Base-by-base conservation (phyloP, 139 green algal genomes). In the Coccomyxa sp. region DNA sequence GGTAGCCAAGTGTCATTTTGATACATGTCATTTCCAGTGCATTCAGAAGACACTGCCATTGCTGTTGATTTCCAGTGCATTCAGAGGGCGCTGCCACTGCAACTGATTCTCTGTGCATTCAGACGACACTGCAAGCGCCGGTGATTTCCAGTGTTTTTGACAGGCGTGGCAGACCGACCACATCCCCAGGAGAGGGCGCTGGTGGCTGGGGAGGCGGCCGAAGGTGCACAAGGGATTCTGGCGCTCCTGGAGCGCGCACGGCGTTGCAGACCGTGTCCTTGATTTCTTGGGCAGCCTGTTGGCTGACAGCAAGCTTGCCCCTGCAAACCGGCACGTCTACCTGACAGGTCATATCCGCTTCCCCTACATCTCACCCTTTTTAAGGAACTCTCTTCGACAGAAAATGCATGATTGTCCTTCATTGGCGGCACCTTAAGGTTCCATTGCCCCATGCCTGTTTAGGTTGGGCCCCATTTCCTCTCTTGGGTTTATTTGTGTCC, bases 191-290 rank as follows among this genome's bases (percentile, higher is more conserved):
- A 7, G 30, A 59, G 86, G 86, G 13, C n/a, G 12, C 13, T 82
- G 21, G 13, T 88, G 28, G 45, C 38, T 81, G n/a, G 66, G 76
- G 27, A 82, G 18, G 17, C 58, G 32, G 30, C 85, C 85, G 21
- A 32, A 89, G 77, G 84, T 82, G 58, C 79, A 82, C 66, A 66
- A 66, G 12, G 79, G 79, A 31, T 82, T 82, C 63, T 60, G 68
- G 60, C 60, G 23, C 17, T 66, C 59, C 63, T 82, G 79, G 79
- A 66, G 16, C 57, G 30, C 30, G 28, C 32, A 77, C 63, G 30
- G 79, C 28, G 57, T 82, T 9, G 23, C 31, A 60, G 16, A 77
- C 28, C 31, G 63, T 1, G 63, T 82, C 21, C 23, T 82, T 30
- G 28, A 77, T 30, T 32, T 18, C 28, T 0, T 82, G 14, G 30